A percentile compares a stretch with the other conserved stretches of the same genome.
These are phyloP conservation scores for Filobasidium wieringae DNA, from an alignment of 768 basidiomycete genomes.

Conservation along the genomic window DNA sequence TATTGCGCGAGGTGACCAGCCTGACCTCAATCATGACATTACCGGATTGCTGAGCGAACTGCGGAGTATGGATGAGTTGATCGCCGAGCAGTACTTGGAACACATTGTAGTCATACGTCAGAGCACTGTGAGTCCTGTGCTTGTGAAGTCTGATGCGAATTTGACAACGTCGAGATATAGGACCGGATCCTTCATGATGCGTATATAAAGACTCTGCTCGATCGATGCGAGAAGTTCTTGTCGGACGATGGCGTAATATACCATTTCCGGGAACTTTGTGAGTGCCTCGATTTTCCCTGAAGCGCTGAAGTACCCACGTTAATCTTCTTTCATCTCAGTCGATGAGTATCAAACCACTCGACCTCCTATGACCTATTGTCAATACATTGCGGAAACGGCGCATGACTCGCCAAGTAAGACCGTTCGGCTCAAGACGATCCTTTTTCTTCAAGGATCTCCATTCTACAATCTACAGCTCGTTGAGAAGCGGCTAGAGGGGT, in stretches of 20 bases:
- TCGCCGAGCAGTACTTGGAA: conserved; percentile 64
- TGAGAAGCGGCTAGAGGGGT: conserved; percentile 44
- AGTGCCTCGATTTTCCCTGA: conserved; percentile 1
- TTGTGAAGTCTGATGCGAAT: background rate
- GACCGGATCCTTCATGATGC: conserved; percentile 56
- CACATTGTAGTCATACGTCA: conserved; percentile 63
- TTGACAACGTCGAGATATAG: conserved; percentile 33
- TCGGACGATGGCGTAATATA: conserved; percentile 46
- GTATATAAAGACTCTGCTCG: conserved; percentile 51
- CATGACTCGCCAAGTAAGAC: conserved; percentile 66
- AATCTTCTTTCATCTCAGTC: background rate
- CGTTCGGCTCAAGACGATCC: conserved; percentile 57
- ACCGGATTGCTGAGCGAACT: conserved; percentile 49
- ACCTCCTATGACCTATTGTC: conserved; percentile 45
- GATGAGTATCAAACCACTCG: conserved; percentile 13
- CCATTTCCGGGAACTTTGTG: conserved; percentile 37
- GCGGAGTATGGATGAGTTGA: conserved; percentile 48
- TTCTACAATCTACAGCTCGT: conserved; percentile 52
- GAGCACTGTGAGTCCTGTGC: conserved; percentile 44
- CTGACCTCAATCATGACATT: conserved; percentile 50
- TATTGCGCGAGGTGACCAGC: conserved; percentile 49
- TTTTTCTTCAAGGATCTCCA: conserved; percentile 67
- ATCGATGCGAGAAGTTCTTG: conserved; percentile 19
- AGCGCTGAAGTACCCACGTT: background rate
- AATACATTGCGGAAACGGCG: conserved; percentile 71